A percentile compares a stretch with the other conserved stretches of the same genome.
phyloP scores from a whole-genome alignment of 306 rosid species.

The Mucuna pruriens region DNA sequence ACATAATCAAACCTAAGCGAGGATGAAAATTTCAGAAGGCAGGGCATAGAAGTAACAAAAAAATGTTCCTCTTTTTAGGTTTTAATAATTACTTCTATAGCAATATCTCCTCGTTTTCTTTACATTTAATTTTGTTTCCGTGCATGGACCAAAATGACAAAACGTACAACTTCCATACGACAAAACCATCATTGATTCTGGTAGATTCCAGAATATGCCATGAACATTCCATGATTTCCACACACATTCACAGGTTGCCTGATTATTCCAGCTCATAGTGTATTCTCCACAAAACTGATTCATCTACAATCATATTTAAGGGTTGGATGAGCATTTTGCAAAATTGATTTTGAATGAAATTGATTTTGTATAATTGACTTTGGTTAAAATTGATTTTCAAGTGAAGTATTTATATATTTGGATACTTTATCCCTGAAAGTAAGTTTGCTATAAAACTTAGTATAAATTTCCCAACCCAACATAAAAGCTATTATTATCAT shows the following conservation, averaged over 20 bases:
- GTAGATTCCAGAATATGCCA: slow-evolving; percentile 21
- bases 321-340: too few species aligned
- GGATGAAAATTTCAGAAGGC: neutral
- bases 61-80: neutral
- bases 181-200: neutral
- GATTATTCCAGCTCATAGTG: neutral
- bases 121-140: neutral
- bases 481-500: too few species aligned
- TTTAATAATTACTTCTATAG: neutral
- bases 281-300: neutral
- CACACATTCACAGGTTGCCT: neutral
- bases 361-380: too few species aligned
- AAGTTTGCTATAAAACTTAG: too few species aligned
- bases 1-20: slow-evolving; percentile 7
- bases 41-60: neutral
- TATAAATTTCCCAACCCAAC: too few species aligned
- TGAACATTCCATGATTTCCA: slow-evolving; percentile 14
- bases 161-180: neutral
- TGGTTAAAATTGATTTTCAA: too few species aligned
- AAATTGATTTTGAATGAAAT: too few species aligned
- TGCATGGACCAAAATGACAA: slow-evolving; percentile 25
- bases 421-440: too few species aligned
- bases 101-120: slow-evolving; percentile 21
- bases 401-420: too few species aligned
- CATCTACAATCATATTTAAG: neutral